Conservation (phyloP, 139 green algal species). For the Chlamydomonas incerta region DNA sequence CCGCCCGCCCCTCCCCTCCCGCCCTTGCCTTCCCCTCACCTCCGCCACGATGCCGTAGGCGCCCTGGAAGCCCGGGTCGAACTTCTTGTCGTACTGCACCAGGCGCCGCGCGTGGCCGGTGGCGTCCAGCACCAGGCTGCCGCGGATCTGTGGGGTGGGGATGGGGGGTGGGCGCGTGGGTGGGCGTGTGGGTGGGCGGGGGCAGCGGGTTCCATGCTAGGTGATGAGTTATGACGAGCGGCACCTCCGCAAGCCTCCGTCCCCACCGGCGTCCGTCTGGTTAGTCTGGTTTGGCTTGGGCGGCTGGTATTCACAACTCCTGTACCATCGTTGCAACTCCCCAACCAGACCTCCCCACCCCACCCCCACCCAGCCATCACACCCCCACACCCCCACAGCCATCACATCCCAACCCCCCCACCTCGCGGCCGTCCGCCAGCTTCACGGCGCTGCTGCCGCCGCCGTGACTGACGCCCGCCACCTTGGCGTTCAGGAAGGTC, state of each 20-base stretch:
- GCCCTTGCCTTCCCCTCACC: constrained; percentile 24
- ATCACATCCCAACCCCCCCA: not conserved
- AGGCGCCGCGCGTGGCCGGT: constrained; percentile 92
- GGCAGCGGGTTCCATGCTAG: too few relatives aligned
- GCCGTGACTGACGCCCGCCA: constrained; percentile 73
- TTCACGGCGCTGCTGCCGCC: constrained; percentile 66
- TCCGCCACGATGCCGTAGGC: constrained; percentile 94
- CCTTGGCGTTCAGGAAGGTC: constrained; percentile 70
- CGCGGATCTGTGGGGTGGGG: constrained; percentile 49
- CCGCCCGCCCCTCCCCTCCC: too few relatives aligned
- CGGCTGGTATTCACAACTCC: too few relatives aligned
- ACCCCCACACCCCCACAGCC: not conserved
- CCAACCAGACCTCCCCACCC: not conserved
- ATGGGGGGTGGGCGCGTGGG: too few relatives aligned
- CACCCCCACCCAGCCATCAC: not conserved
- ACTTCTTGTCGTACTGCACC: constrained; percentile 92
- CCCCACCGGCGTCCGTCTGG: not conserved
- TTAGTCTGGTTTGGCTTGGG: not conserved
- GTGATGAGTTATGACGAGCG: too few relatives aligned
- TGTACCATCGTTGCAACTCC: too few relatives aligned
- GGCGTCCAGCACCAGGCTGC: constrained; percentile 89
- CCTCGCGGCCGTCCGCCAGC: constrained; percentile 52
- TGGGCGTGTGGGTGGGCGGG: too few relatives aligned
- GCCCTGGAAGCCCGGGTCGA: constrained; percentile 94
- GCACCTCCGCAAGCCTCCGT: too few relatives aligned